phyloP scores from a whole-genome alignment of 768 basidiomycete genomes.

The Amanita rimosa region DNA sequence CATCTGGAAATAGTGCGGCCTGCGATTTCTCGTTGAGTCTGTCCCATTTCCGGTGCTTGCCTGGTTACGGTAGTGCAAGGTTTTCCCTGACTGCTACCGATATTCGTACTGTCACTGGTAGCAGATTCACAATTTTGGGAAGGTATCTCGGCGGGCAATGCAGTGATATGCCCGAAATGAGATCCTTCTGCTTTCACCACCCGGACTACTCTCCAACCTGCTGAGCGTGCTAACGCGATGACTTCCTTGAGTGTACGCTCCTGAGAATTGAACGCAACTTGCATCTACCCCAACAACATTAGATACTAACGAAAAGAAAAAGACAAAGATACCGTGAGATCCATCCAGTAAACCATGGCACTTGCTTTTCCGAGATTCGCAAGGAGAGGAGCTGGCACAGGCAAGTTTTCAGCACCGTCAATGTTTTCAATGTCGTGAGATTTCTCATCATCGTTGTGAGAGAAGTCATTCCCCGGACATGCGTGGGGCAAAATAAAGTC shows the following conservation, averaged over 20 bases:
- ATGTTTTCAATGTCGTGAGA: conserved; percentile 10
- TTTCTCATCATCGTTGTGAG: background rate
- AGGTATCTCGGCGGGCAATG: conserved; percentile 48
- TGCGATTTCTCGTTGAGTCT: conserved; percentile 22
- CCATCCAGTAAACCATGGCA: conserved; percentile 61
- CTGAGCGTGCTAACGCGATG: conserved; percentile 36
- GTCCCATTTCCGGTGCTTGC: conserved; percentile 6
- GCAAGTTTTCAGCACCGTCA: conserved; percentile 39
- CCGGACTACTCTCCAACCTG: conserved; percentile 52
- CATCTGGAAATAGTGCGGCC: conserved; percentile 41
- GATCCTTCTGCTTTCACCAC: conserved; percentile 50
- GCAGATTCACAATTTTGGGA: conserved; percentile 12
- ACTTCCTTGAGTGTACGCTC: conserved; percentile 62
- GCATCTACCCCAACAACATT: conserved; percentile 39
- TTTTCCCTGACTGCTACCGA: conserved; percentile 10
- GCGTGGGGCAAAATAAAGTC: conserved; percentile 65
- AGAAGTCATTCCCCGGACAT: conserved; percentile 44
- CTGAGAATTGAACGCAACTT: conserved; percentile 54
- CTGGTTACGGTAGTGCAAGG: background rate
- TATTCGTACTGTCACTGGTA: conserved; percentile 14
- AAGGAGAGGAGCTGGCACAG: conserved; percentile 53
- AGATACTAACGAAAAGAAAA: background rate
- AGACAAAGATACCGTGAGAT: conserved; percentile 39
- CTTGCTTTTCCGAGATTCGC: conserved; percentile 67
- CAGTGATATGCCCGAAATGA: conserved; percentile 61